phyloP scores from a whole-genome alignment of 108 stramenopile genomes.

The Pseudonitzschia multistriata region DNA sequence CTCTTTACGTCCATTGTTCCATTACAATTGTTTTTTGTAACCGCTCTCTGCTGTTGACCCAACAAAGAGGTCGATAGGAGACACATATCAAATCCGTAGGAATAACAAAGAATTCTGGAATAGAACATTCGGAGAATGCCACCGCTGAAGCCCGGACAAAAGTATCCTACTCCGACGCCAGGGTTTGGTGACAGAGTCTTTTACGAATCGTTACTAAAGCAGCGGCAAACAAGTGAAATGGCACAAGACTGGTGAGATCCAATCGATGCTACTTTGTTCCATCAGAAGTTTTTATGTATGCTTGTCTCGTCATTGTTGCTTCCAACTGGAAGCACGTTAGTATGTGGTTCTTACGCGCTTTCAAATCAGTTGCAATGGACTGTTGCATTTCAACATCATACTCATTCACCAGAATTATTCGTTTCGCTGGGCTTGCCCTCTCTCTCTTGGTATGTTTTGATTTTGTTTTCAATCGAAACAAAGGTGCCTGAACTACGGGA shows the following conservation, averaged over 20 bases:
- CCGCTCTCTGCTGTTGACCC: too few relatives aligned
- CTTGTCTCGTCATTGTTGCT: too few relatives aligned
- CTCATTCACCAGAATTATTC: not conserved
- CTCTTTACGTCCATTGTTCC: too few relatives aligned
- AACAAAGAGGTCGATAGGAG: too few relatives aligned
- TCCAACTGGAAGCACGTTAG: too few relatives aligned
- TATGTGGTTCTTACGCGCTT: not conserved
- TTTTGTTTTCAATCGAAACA: not conserved
- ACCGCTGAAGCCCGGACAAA: slow-evolving; percentile 72
- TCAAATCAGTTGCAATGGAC: not conserved
- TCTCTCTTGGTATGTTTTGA: not conserved
- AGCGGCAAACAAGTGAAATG: slow-evolving; percentile 79
- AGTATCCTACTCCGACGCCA: slow-evolving; percentile 81
- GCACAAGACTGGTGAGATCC: slow-evolving; percentile 82
- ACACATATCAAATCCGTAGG: too few relatives aligned
- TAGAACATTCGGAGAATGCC: not conserved
- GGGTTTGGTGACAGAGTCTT: slow-evolving; percentile 77
- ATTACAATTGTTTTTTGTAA: too few relatives aligned
- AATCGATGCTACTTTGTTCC: not conserved
- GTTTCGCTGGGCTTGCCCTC: not conserved
- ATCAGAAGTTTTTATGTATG: not conserved
- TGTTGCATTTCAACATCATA: not conserved
- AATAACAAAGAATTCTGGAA: not conserved
- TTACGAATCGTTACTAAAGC: slow-evolving; percentile 75
- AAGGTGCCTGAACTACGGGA: slow-evolving; percentile 83